phyloP scores from a whole-genome alignment of 2,329 filamentous ascomycete genomes.

The Diplocarpon rosae region DNA sequence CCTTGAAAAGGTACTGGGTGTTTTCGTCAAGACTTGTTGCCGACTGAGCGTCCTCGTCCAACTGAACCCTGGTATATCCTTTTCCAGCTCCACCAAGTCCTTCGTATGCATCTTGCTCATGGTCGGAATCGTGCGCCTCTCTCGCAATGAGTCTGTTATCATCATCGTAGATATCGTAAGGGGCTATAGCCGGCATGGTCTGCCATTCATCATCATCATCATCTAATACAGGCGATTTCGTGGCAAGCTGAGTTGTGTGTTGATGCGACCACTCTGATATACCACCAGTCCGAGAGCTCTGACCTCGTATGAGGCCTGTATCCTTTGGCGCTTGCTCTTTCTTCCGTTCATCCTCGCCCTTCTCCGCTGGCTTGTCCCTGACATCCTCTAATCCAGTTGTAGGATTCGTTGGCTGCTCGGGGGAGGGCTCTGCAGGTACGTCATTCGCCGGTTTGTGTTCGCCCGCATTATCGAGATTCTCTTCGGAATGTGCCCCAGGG shows the following conservation, averaged over 20 bases:
- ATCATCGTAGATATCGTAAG: conserved; percentile 93
- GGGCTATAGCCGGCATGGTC: conserved; percentile 84
- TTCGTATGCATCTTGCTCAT: conserved; percentile 57
- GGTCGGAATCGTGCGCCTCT: conserved; percentile 61
- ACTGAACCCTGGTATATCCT: conserved; percentile 88
- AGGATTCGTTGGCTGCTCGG: not conserved
- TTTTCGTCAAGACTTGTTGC: conserved; percentile 96
- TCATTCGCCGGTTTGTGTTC: conserved; percentile 1
- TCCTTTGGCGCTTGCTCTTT: conserved; percentile 1
- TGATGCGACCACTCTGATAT: conserved; percentile 88
- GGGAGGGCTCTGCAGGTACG: not conserved
- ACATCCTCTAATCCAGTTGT: not conserved
- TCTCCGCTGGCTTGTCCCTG: conserved; percentile 2
- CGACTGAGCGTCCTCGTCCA: conserved; percentile 90
- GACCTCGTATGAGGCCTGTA: conserved; percentile 12
- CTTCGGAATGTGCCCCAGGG: conserved; percentile 5
- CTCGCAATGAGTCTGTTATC: conserved; percentile 77
- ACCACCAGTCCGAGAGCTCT: conserved; percentile 18
- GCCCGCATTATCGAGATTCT: not conserved
- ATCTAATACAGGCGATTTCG: conserved; percentile 40
- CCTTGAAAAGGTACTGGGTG: conserved; percentile 89
- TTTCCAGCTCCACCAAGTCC: conserved; percentile 82
- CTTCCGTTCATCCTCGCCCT: not conserved
- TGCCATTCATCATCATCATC: conserved; percentile 70
- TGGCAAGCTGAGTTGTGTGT: conserved; percentile 44